Conservation (phyloP, 176 grass and related monocot genomes). For the Carex parvula region DNA sequence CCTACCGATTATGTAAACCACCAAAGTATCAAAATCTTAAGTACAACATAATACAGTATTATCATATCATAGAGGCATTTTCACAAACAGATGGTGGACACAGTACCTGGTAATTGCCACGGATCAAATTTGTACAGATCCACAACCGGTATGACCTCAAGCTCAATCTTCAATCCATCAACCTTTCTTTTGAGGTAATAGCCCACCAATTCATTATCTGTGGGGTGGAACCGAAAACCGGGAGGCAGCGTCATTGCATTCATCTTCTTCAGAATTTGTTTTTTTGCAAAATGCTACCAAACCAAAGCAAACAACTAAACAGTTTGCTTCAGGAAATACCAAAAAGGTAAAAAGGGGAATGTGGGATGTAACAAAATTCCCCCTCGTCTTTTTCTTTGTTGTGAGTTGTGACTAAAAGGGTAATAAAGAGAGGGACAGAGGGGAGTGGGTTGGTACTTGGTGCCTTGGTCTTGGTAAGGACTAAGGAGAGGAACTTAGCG, state of each 20-base stretch:
- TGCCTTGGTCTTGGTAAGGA: background rate
- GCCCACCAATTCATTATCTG: slow-evolving; percentile 92
- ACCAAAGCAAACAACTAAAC: background rate
- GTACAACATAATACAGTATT: background rate
- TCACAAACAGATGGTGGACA: background rate
- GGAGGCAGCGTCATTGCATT: slow-evolving; percentile 28
- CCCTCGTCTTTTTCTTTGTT: background rate
- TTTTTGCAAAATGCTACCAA: background rate
- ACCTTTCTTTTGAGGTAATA: slow-evolving; percentile 97
- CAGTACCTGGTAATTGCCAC: slow-evolving; percentile 74
- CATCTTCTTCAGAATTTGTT: background rate
- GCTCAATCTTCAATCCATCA: slow-evolving; percentile 74
- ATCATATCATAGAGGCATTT: slow-evolving; percentile 11
- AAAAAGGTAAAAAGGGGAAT: background rate
- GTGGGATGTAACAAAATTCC: background rate
- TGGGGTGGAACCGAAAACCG: slow-evolving; percentile 96
- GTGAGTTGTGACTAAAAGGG: background rate
- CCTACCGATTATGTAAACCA: background rate
- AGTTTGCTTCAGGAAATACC: background rate
- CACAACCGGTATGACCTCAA: slow-evolving; percentile 88
- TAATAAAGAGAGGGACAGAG: background rate
- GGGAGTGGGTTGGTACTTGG: background rate
- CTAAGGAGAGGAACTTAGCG: background rate
- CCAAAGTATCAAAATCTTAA: background rate
- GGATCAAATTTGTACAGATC: slow-evolving; percentile 90